Percentiles rank a stretch among this genome's conserved stretches.
Conservation (phyloP, 306 rosid species). For the Pachyrhizus erosus region DNA sequence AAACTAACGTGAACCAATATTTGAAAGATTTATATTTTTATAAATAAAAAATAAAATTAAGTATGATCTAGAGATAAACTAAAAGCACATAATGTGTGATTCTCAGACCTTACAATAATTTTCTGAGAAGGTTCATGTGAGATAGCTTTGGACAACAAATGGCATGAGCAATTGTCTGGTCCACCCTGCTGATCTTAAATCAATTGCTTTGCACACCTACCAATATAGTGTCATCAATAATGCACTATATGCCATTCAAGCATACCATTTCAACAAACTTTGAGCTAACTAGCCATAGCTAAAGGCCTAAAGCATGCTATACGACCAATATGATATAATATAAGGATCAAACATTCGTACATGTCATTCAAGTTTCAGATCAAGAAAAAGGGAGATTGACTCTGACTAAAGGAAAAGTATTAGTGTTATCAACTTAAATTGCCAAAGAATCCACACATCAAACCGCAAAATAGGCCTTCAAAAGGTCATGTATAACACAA, state of each 20-base stretch:
- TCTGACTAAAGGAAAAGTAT: conserved; percentile 35
- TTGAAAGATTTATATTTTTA: no score
- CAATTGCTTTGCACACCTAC: conserved; percentile 27
- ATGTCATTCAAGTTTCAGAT: conserved; percentile 34
- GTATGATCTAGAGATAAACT: no score
- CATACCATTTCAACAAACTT: conserved; percentile 8
- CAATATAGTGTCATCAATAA: conserved; percentile 42
- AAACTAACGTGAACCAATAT: no score
- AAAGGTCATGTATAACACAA: background rate
- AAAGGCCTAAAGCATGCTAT: background rate
- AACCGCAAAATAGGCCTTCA: conserved; percentile 21
- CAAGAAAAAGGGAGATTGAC: background rate
- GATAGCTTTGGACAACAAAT: background rate
- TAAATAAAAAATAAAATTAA: no score
- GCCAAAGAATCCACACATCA: conserved; percentile 10
- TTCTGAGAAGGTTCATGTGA: background rate
- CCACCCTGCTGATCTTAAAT: background rate
- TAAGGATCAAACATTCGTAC: conserved; percentile 35
- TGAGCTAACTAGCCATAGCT: conserved; percentile 4
- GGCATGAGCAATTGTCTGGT: background rate
- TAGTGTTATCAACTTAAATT: conserved; percentile 23
- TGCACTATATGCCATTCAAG: conserved; percentile 27
- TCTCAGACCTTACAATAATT: no score
- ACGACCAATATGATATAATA: background rate
- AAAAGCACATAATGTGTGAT: no score